Evolutionary conservation across 2,329 filamentous ascomycete species (phyloP).

Genomic region (Curvularia sp.): DNA sequence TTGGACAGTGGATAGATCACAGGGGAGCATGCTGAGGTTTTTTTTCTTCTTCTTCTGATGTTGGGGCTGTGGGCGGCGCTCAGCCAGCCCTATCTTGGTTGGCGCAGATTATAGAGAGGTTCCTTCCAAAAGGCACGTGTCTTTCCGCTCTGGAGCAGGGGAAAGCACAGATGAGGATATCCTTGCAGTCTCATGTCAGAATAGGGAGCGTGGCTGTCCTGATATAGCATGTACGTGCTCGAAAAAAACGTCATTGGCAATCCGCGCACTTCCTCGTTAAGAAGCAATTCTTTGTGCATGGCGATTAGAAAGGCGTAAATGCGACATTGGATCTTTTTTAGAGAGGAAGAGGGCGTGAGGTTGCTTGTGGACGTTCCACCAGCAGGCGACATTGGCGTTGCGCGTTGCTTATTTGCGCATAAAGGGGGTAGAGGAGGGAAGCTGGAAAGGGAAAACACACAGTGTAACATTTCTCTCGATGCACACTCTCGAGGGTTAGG

Average conservation of each 20-base stretch:
- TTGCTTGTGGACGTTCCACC: not conserved
- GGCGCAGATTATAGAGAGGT: constrained; percentile 20
- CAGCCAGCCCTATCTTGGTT: constrained; percentile 32
- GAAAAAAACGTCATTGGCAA: not conserved
- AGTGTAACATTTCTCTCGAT: constrained; percentile 1
- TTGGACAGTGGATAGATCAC: constrained; percentile 12
- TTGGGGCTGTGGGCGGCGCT: constrained; percentile 33
- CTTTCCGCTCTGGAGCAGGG: not conserved
- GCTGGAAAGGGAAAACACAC: too few relatives aligned
- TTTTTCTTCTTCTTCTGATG: not conserved
- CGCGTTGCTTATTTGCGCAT: constrained; percentile 15
- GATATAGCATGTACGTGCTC: constrained; percentile 21
- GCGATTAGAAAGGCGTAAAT: constrained; percentile 4
- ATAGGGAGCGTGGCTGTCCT: constrained; percentile 23
- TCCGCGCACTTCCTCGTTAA: constrained; percentile 11
- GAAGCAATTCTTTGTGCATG: constrained; percentile 1
- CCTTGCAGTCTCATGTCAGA: constrained; percentile 21
- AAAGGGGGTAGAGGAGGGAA: constrained; percentile 12
- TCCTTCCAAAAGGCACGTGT: constrained; percentile 5
- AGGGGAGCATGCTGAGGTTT: constrained; percentile 14
- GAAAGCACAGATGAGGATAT: constrained; percentile 6
- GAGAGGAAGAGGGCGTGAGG: not conserved
- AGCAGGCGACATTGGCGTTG: constrained; percentile 11
- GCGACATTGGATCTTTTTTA: constrained; percentile 9
- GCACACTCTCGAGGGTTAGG: constrained; percentile 1